Evolutionary conservation across 2,329 filamentous ascomycete species (phyloP).

Genomic region (Gremmenia infestans): DNA sequence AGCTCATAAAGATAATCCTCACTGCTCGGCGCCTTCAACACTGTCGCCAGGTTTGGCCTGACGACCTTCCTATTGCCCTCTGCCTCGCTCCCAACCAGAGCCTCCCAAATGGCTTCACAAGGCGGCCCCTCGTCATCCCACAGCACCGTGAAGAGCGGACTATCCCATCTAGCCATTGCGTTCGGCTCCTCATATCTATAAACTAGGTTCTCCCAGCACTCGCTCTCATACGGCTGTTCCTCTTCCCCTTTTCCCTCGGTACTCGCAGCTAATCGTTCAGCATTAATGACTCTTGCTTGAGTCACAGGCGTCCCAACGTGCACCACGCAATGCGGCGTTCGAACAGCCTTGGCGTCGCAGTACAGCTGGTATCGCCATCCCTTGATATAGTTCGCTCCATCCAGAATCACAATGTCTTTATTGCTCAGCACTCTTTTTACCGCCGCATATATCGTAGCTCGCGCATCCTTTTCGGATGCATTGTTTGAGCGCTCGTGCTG

Average conservation of each 20-base stretch:
- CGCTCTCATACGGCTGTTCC: constrained; percentile 27
- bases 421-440: constrained; percentile 70
- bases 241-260: constrained; percentile 28
- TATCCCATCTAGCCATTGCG: constrained; percentile 79
- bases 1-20: constrained; percentile 75
- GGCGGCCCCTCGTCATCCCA: constrained; percentile 69
- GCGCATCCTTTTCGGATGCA: constrained; percentile 74
- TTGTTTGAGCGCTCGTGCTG: constrained; percentile 65
- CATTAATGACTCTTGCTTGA: constrained; percentile 54
- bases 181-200: constrained; percentile 86
- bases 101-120: constrained; percentile 70
- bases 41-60: constrained; percentile 70
- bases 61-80: constrained; percentile 59
- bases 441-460: constrained; percentile 69
- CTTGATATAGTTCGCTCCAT: constrained; percentile 84
- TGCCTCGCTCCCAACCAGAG: constrained; percentile 53
- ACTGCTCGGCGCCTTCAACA: constrained; percentile 58
- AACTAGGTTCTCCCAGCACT: constrained; percentile 32
- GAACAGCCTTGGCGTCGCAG: constrained; percentile 76
- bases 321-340: constrained; percentile 71
- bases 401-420: constrained; percentile 72
- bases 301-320: constrained; percentile 55
- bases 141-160: constrained; percentile 72
- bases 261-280: constrained; percentile 43
- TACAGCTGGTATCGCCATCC: constrained; percentile 83